These are phyloP conservation scores for Murraya paniculata DNA, from an alignment of 345 rosid species.

Conservation along the genomic window DNA sequence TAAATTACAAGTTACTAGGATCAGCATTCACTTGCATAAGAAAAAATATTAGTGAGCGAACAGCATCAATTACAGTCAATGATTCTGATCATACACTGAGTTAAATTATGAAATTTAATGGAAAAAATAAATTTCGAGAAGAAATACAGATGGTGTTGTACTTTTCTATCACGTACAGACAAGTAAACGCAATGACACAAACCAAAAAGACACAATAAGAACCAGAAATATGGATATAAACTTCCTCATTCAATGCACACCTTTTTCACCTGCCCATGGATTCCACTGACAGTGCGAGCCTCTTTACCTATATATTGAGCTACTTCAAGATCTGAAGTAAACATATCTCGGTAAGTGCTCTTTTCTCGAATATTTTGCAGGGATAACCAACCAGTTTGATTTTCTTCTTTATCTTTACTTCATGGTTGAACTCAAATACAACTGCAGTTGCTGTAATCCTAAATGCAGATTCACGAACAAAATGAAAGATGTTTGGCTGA, in stretches of 20 bases:
- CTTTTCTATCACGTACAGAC: not conserved
- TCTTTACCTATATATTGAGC: conserved; percentile 87
- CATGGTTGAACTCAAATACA: conserved; percentile 84
- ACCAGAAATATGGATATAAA: not conserved
- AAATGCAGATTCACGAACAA: conserved; percentile 58
- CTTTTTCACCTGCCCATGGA: conserved; percentile 90
- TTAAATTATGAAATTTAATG: not conserved
- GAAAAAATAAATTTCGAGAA: not conserved
- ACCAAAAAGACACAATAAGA: not conserved
- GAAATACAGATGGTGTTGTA: not conserved
- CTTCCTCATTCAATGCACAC: conserved; percentile 27
- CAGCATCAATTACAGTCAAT: not conserved
- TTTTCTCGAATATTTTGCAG: conserved; percentile 81
- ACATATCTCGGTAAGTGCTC: conserved; percentile 81
- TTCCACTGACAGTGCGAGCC: conserved; percentile 85
- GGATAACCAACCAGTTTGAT: conserved; percentile 83
- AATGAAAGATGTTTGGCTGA: conserved; percentile 22
- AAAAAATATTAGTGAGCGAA: not conserved
- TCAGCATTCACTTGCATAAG: not conserved
- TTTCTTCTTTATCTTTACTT: conserved; percentile 70
- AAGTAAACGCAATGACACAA: not conserved
- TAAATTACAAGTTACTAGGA: too few relatives aligned
- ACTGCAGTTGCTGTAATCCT: conserved; percentile 80
- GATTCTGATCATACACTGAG: not conserved
- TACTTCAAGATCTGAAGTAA: conserved; percentile 91